Evolutionary conservation across 2,329 filamentous ascomycete species (phyloP), one percentile per base, ranked within the genome.

Genomic region (Chrysoporthe austroafricana): DNA sequence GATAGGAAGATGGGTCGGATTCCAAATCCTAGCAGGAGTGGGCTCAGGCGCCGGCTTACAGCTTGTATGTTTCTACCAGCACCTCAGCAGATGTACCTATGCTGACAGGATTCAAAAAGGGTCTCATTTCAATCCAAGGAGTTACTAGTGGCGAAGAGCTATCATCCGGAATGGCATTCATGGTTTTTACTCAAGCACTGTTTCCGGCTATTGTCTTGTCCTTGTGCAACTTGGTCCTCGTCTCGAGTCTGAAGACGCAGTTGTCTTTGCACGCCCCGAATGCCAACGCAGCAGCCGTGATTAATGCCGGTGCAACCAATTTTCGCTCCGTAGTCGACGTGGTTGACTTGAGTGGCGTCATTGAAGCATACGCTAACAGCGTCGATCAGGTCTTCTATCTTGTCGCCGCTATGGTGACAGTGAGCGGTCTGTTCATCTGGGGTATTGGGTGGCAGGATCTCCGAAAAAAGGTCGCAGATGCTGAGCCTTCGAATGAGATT

Each of bases 251-350:
- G 36, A 14, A 18, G 9, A 34, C 58, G 4, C 9, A 14, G 43
- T 21, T 61, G 2, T 6, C 3, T 2, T 13, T 18, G n/a, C n/a
- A 48, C 2, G 39, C 52, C 26, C 62, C 62, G 57, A 34, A 69
- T 48, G 70, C 78, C 63, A 69, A 78, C 56, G 69, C 78, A 0
- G 50, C 73, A 5, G 69, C 71, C 0, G 73, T 84, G 0, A 76
- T 84, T 16, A 62, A 70, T 4, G 81, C 81, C 0, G 83, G 84
- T 6, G 82, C 80, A 3, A 79, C 79, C 0, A 77, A 72, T 0
- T 78, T 84, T 44, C 73, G 77, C 14, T 62, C 67, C 0, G 70
- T 79, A 26, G 75, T 84, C 0, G 46, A 71, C 0, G 36, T 70
- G 1, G 65, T 66, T 1, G 72, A 79, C 52, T 66, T 85, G 0